Evolutionary conservation across 2,329 filamentous ascomycete species (phyloP).

Genomic region (Venturia pyrina): DNA sequence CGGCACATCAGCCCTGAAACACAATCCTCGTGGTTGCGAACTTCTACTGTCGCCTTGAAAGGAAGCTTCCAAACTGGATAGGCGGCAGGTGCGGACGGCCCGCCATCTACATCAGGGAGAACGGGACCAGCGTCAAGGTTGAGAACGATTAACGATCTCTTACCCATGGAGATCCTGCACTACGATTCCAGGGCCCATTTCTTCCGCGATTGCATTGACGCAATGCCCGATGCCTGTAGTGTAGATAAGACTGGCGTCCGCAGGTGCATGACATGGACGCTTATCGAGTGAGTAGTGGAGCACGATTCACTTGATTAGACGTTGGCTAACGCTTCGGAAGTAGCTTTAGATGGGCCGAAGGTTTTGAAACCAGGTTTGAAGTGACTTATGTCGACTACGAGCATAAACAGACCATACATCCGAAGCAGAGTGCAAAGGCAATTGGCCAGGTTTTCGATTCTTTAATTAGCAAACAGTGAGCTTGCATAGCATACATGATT

Average conservation of each 20-base stretch:
- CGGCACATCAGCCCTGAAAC: constrained; percentile 72
- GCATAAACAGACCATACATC: constrained; percentile 65
- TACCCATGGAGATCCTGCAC: constrained; percentile 59
- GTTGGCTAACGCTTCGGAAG: constrained; percentile 24
- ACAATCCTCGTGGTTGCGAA: constrained; percentile 71
- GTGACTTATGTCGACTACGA: constrained; percentile 77
- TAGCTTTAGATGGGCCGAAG: constrained; percentile 90
- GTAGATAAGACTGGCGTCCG: constrained; percentile 68
- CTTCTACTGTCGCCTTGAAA: constrained; percentile 23
- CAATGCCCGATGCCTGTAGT: constrained; percentile 61
- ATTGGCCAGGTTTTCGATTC: constrained; percentile 62
- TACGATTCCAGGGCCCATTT: constrained; percentile 77
- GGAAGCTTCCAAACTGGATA: constrained; percentile 54
- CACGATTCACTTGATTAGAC: constrained; percentile 8
- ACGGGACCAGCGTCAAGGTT: constrained; percentile 73
- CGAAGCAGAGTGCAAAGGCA: constrained; percentile 73
- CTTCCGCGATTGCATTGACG: constrained; percentile 66
- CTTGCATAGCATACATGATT: constrained; percentile 29
- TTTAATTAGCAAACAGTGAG: constrained; percentile 43
- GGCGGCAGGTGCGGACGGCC: constrained; percentile 66
- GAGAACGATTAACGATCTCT: constrained; percentile 72
- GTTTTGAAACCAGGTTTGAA: constrained; percentile 77
- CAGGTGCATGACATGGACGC: constrained; percentile 77
- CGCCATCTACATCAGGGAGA: constrained; percentile 81
- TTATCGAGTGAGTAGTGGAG: constrained; percentile 56